Base-by-base conservation (phyloP, 139 green algal species). In the Zygnema cylindricum region DNA sequence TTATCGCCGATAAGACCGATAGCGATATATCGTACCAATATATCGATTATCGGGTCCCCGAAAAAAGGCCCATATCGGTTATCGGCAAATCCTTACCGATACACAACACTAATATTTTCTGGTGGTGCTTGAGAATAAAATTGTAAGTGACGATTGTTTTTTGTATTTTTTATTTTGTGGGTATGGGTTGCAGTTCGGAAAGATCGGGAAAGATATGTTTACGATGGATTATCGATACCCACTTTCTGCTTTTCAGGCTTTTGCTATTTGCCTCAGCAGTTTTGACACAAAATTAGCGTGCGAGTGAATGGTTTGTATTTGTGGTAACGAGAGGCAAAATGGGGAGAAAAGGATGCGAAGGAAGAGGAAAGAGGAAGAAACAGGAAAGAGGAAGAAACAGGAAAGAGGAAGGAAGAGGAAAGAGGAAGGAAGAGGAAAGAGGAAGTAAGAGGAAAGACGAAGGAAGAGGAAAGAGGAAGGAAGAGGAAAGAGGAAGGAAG, bases 241-340 rank as follows among this genome's bases (percentile, higher is more conserved):
- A 0, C 16, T 36, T 11, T 21, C 38, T 36, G 41, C 1, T 78
- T 21, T 0, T 38, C 71, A 83, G 76, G 76, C 97, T 32, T 99
- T 99, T 79, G 89, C 89, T 57, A 96, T 99, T 41, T 96, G 95
- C 86, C 93, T 99, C 11, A 95, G 94, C 23, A 96, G 94, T 40
- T 98, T 99, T 82, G 96, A 99, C 92, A 96, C 93, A 89, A 98
- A 98, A 94, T 88, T 99, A n/a, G 92, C 81, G 22, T 93, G 93
- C 84, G 84, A 94, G 55, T 92, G 2, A 57, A 23, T 1, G 71
- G 71, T 1, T 0, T 38, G 25, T 38, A 36, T 69, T 36, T 36
- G 38, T 21, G 38, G 71, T 7, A 79, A 2, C 30, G 76, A 16
- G 49, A 63, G 49, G 49, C 7, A 63, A 63, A 63, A 16, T 7